These are phyloP conservation scores for Cucurbita pepo DNA, from an alignment of 306 rosid genomes.

Conservation along the genomic window DNA sequence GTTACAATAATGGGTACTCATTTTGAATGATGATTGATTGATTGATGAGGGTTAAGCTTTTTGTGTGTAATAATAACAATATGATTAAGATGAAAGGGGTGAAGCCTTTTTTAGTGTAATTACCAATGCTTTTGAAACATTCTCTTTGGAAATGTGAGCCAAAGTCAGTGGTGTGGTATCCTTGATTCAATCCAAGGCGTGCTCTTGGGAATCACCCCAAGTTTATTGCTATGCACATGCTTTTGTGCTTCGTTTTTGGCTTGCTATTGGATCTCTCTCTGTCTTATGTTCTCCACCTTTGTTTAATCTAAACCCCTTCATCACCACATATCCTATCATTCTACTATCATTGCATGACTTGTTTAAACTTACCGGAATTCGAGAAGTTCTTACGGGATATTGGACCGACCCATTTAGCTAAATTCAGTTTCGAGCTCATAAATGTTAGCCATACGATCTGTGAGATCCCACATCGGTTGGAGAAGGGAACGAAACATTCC, in stretches of 20 bases:
- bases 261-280: not conserved
- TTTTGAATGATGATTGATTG: not conserved
- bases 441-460: too few species aligned
- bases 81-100: slow-evolving; percentile 56
- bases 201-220: slow-evolving; percentile 69
- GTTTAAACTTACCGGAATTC: too few species aligned
- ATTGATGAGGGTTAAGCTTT: not conserved
- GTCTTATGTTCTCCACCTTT: not conserved
- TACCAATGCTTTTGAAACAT: slow-evolving; percentile 58
- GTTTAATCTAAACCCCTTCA: too few species aligned
- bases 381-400: too few species aligned
- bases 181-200: slow-evolving; percentile 88
- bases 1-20: not conserved
- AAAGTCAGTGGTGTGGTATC: slow-evolving; percentile 71
- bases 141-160: slow-evolving; percentile 50
- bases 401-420: too few species aligned
- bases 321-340: too few species aligned
- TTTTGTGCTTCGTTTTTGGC: slow-evolving; percentile 28
- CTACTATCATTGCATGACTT: too few species aligned
- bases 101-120: slow-evolving; percentile 8
- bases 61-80: slow-evolving; percentile 34
- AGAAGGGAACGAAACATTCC: too few species aligned
- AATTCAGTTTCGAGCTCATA: too few species aligned
- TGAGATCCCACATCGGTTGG: too few species aligned
- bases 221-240: slow-evolving; percentile 69